Percentiles rank a stretch among this genome's conserved stretches.
Evolutionary conservation across 2,329 filamentous ascomycete species (phyloP).

Genomic region (Eutypella sp.): DNA sequence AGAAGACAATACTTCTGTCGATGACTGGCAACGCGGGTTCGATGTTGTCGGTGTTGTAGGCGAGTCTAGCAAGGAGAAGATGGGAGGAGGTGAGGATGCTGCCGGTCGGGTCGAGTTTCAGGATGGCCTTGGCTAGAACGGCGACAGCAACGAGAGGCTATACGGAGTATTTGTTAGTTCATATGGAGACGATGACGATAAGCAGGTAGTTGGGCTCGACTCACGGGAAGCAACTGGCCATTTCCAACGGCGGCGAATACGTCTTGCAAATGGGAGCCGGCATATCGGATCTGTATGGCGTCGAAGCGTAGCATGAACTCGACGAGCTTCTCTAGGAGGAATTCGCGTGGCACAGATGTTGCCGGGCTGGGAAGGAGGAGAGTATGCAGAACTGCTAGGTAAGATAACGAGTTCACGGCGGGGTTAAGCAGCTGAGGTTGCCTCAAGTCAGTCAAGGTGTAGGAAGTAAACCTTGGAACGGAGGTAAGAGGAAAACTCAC

Average conservation of each 20-base stretch:
- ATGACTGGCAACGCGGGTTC: constrained; percentile 55
- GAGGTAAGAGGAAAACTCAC: constrained; percentile 21
- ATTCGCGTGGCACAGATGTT: constrained; percentile 13
- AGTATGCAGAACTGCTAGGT: constrained; percentile 42
- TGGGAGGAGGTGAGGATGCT: constrained; percentile 63
- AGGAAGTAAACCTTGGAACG: background rate
- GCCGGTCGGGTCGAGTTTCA: constrained; percentile 61
- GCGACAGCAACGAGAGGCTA: constrained; percentile 44
- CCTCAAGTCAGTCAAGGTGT: constrained; percentile 11
- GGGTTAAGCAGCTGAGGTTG: constrained; percentile 40
- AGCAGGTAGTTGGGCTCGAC: constrained; percentile 1
- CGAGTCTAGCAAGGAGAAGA: constrained; percentile 51
- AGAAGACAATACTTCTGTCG: constrained; percentile 61
- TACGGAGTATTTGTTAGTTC: constrained; percentile 2
- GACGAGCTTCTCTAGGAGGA: constrained; percentile 37
- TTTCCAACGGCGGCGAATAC: constrained; percentile 37
- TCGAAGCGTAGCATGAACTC: constrained; percentile 46
- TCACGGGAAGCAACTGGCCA: constrained; percentile 31
- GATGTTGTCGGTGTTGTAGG: constrained; percentile 51
- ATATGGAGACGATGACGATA: background rate
- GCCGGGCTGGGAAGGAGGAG: constrained; percentile 31
- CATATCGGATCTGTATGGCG: constrained; percentile 47
- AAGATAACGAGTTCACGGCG: constrained; percentile 45
- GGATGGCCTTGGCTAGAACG: constrained; percentile 47
- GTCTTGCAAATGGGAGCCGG: constrained; percentile 36